Base-by-base conservation (phyloP, 176 grass and related monocot genomes). In the Lolium rigidum region DNA sequence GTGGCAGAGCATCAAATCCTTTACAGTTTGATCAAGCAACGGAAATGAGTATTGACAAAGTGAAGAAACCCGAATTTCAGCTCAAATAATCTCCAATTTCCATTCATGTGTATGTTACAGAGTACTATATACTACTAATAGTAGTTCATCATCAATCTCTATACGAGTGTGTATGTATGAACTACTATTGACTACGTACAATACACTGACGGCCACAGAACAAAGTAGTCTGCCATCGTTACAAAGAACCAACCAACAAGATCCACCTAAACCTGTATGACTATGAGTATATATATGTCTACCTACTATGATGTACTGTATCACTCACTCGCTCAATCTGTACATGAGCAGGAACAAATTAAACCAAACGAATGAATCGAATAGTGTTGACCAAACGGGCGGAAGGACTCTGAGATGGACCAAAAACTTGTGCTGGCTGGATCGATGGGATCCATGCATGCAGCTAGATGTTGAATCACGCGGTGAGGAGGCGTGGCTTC, bases 401-500 rank as follows among this genome's bases (percentile, higher is more conserved):
- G 39, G 26, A 41, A 0, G 41, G 41, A 43, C 41, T 43, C 41
- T 35, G 2, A 35, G 52, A 13, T 9, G 8, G 63, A 10, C 21
- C 9, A 24, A 85, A 87, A 87, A 77, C 83, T 67, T 74, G 5
- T 20, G 80, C 50, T 49, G 85, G 63, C 50, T 49, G 85, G 63
- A 62, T 80, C 66, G 17, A 49, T 60, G 61, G 31, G 76, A 80
- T 80, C 85, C 81, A 22, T 16, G 66, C 49, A 54, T 21, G 4
- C 10, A 26, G 18, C 7, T 16, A 13, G 38, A 18, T 6, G 62
- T 41, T 12, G 10, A 55, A 1, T 88, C 82, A 91, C 4, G 97
- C 89, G 15, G 95, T 87, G 25, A 96, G 90, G 24, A 99, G 87
- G 65, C 92, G 89, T 17, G 94, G 94, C 87, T 99, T 99, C 92